phyloP scores from a whole-genome alignment of 495 filamentous ascomycete genomes.

The Neurospora discreta region DNA sequence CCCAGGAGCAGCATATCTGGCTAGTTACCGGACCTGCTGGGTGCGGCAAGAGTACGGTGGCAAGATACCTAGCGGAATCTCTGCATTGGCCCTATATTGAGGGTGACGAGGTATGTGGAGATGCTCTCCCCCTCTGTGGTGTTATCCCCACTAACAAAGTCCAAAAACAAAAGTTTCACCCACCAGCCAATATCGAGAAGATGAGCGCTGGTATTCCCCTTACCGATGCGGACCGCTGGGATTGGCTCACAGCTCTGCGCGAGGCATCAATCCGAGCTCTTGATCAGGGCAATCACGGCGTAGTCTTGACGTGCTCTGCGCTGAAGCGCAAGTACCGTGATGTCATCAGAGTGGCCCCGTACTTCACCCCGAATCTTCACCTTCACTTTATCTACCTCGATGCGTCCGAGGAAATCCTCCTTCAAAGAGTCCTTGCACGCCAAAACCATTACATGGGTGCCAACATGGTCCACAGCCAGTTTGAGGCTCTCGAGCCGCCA shows the following conservation, averaged over 20 bases:
- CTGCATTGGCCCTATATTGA: conserved; percentile 79
- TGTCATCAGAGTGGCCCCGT: conserved; percentile 82
- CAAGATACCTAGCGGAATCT: conserved; percentile 58
- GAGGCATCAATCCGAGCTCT: conserved; percentile 62
- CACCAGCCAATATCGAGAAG: conserved; percentile 77
- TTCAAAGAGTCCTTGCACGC: conserved; percentile 60
- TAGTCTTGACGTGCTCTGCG: conserved; percentile 91
- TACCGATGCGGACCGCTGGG: conserved; percentile 94
- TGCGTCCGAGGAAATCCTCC: conserved; percentile 59
- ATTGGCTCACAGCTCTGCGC: conserved; percentile 88
- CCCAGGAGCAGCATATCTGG: conserved; percentile 72
- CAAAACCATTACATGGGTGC: conserved; percentile 94
- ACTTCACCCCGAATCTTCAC: conserved; percentile 60
- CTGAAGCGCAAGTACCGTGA: conserved; percentile 97
- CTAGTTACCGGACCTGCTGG: conserved; percentile 96
- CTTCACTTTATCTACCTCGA: conserved; percentile 92
- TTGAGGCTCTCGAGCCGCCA: conserved; percentile 75
- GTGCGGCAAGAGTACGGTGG: conserved; percentile 92
- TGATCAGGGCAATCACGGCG: conserved; percentile 51
- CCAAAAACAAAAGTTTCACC: conserved; percentile 71
- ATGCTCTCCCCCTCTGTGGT: conserved; percentile 3
- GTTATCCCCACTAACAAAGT: conserved; percentile 2
- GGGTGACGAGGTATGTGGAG: conserved; percentile 76
- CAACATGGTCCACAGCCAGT: conserved; percentile 91
- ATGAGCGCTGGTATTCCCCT: conserved; percentile 81